A percentile compares a stretch with the other conserved stretches of the same genome.
Conservation (phyloP, 148 eudicot genomes). For the Limonium bicolor region DNA sequence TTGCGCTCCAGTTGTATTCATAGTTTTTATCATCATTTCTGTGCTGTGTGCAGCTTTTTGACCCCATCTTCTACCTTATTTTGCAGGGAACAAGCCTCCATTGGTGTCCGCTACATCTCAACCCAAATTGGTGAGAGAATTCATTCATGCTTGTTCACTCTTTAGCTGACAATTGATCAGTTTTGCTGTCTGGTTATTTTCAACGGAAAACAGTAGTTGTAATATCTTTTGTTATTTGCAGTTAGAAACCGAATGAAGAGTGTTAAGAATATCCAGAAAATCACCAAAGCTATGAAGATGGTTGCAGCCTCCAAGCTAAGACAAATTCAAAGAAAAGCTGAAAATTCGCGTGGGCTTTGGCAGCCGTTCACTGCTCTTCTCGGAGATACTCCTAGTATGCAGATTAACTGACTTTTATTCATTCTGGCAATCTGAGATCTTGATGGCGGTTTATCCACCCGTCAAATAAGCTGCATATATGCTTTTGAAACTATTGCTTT, state of each 20-base stretch:
- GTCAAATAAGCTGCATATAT: too few relatives aligned
- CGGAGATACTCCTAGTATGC: conserved; percentile 88
- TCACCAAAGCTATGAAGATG: conserved; percentile 99
- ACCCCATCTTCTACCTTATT: conserved; percentile 36
- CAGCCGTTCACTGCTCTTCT: conserved; percentile 99
- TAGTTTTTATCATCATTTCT: too few relatives aligned
- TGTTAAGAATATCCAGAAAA: conserved; percentile 91
- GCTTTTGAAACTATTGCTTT: too few relatives aligned
- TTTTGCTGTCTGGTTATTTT: background rate
- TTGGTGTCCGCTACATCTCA: conserved; percentile 70
- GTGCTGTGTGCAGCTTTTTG: too few relatives aligned
- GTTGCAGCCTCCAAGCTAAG: conserved; percentile 99
- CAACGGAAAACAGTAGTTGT: background rate
- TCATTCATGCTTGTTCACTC: background rate
- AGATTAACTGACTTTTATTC: background rate
- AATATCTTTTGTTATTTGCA: conserved; percentile 15
- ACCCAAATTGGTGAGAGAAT: conserved; percentile 64
- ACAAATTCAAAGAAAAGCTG: conserved; percentile 75
- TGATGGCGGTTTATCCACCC: too few relatives aligned
- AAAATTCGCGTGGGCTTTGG: conserved; percentile 97
- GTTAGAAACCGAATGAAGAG: conserved; percentile 97
- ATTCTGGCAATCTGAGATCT: too few relatives aligned
- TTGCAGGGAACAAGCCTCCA: conserved; percentile 53
- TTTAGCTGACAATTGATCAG: background rate
- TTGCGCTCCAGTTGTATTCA: too few relatives aligned